Conservation (phyloP, 768 basidiomycete genomes). For the Amanita muscaria region DNA sequence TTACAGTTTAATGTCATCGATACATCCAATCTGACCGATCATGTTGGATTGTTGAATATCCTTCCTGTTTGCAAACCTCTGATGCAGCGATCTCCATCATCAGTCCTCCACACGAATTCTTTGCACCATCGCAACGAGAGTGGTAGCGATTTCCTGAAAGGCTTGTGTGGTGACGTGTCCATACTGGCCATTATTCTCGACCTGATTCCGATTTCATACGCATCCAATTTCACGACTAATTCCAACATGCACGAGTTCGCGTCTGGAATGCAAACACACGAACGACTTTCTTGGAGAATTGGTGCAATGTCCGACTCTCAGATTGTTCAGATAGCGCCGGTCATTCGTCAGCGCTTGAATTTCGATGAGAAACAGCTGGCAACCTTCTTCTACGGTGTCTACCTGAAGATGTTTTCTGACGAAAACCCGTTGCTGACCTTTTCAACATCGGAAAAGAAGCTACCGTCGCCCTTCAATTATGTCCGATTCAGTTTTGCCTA, state of each 20-base stretch:
- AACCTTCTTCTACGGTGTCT: conserved; percentile 32
- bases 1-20: conserved; percentile 37
- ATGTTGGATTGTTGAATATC: conserved; percentile 39
- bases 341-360: conserved; percentile 1
- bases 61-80: conserved; percentile 30
- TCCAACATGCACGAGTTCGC: conserved; percentile 33
- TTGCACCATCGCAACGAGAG: conserved; percentile 20
- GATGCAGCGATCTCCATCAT: conserved; percentile 20
- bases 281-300: conserved; percentile 31
- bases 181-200: conserved; percentile 34
- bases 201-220: conserved; percentile 29
- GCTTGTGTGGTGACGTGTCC: conserved; percentile 30
- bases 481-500: conserved; percentile 38
- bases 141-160: conserved; percentile 22
- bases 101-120: conserved; percentile 35
- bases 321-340: not conserved
- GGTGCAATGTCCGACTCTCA: not conserved
- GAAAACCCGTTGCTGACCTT: conserved; percentile 21
- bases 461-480: conserved; percentile 29
- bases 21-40: conserved; percentile 41
- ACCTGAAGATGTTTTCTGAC: conserved; percentile 34
- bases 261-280: conserved; percentile 23
- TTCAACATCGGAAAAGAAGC: conserved; percentile 7
- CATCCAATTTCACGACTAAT: conserved; percentile 31
- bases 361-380: conserved; percentile 26